phyloP scores from a whole-genome alignment of 805 yeast species.

The Candida ortonii region DNA sequence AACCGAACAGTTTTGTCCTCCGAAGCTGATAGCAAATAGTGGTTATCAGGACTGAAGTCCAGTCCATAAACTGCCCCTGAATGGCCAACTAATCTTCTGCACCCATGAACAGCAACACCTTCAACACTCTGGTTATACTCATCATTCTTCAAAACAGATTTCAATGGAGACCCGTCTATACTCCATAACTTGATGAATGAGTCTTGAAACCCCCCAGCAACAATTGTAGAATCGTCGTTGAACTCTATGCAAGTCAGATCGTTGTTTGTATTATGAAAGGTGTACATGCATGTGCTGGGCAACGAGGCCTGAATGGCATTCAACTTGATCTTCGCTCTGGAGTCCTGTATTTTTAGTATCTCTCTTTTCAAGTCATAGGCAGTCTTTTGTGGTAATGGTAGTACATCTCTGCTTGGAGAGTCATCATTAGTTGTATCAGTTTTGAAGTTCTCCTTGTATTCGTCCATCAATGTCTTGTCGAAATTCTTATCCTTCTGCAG shows the following conservation, averaged over 20 bases:
- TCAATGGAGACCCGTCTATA: slow-evolving; percentile 83
- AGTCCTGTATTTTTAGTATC: slow-evolving; percentile 75
- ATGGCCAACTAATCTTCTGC: slow-evolving; percentile 76
- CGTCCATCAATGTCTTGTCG: slow-evolving; percentile 53
- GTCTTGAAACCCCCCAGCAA: slow-evolving; percentile 95
- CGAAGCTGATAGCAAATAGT: slow-evolving; percentile 74
- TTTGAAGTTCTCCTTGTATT: slow-evolving; percentile 57
- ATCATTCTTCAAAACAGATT: slow-evolving; percentile 57
- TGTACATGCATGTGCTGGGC: slow-evolving; percentile 97
- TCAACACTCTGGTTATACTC: slow-evolving; percentile 38
- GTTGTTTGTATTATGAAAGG: slow-evolving; percentile 91
- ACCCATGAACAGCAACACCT: slow-evolving; percentile 30
- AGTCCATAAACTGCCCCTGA: slow-evolving; percentile 91
- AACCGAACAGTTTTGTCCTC: slow-evolving; percentile 90
- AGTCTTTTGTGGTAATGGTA: slow-evolving; percentile 86
- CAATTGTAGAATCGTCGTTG: slow-evolving; percentile 79
- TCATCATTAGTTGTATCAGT: slow-evolving; percentile 52
- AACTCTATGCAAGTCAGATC: slow-evolving; percentile 84
- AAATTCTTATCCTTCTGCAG: slow-evolving; percentile 29
- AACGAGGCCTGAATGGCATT: slow-evolving; percentile 73
- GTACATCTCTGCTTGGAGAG: slow-evolving; percentile 67
- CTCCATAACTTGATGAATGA: slow-evolving; percentile 90
- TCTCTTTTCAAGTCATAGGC: slow-evolving; percentile 77
- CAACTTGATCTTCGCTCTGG: slow-evolving; percentile 68
- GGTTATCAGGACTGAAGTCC: slow-evolving; percentile 87